Conservation (phyloP, 2,329 filamentous ascomycete species). For the Lecanoromycetidae sp. region DNA sequence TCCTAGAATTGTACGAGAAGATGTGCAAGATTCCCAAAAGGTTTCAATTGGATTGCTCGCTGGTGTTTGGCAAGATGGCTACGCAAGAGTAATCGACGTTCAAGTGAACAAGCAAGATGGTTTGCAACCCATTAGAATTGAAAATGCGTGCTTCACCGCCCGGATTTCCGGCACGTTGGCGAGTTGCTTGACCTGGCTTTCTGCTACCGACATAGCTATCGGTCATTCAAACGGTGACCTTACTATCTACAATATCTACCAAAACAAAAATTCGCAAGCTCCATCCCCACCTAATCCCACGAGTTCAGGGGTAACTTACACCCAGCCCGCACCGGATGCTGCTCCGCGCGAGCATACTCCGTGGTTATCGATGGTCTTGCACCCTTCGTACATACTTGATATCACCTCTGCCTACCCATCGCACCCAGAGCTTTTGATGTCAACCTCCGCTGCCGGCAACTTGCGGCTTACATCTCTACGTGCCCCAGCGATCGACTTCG, state of each 20-base stretch:
- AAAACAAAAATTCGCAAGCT: conserved; percentile 28
- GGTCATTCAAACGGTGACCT: conserved; percentile 46
- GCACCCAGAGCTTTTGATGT: conserved; percentile 40
- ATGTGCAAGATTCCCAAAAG: conserved; percentile 23
- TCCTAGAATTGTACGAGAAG: conserved; percentile 23
- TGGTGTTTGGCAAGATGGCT: conserved; percentile 47
- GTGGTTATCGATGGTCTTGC: conserved; percentile 29
- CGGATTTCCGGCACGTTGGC: conserved; percentile 41
- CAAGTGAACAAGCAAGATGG: not conserved
- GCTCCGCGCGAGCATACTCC: conserved; percentile 28
- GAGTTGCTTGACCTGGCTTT: conserved; percentile 46
- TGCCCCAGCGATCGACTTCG: conserved; percentile 34
- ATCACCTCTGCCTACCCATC: conserved; percentile 42
- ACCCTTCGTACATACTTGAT: conserved; percentile 37
- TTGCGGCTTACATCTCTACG: conserved; percentile 43
- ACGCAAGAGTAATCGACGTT: conserved; percentile 32
- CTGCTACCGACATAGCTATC: conserved; percentile 41
- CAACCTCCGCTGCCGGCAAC: conserved; percentile 44
- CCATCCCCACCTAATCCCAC: conserved; percentile 8
- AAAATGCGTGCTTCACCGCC: conserved; percentile 38
- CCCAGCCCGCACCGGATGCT: not conserved
- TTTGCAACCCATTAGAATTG: conserved; percentile 29
- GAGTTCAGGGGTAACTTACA: not conserved
- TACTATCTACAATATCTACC: conserved; percentile 39
- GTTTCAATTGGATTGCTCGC: conserved; percentile 41